A percentile compares a stretch with the other conserved stretches of the same genome.
Evolutionary conservation across 1,284 basidiomycete species (phyloP).

Genomic region (Kalmanozyma brasiliensis): DNA sequence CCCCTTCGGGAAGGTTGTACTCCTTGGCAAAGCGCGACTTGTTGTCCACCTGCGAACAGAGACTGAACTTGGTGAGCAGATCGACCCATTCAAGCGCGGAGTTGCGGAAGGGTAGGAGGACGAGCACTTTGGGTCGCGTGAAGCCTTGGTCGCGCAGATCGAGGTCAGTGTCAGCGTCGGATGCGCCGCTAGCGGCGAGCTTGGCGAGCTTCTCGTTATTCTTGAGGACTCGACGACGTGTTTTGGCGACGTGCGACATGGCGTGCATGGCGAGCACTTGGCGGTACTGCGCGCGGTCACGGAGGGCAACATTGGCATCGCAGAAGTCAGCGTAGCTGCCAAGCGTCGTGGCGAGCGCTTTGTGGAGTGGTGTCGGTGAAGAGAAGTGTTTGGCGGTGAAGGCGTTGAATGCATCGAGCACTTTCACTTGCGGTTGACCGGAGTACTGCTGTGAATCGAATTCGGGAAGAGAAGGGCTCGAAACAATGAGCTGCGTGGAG

Average conservation of each 20-base stretch:
- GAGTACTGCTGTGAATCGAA: constrained; percentile 21
- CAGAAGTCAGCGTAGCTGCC: constrained; percentile 58
- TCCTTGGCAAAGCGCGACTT: constrained; percentile 82
- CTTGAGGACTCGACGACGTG: constrained; percentile 88
- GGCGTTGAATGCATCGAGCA: constrained; percentile 48
- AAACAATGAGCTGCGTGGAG: constrained; percentile 30
- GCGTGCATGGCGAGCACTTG: constrained; percentile 54
- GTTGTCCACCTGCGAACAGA: constrained; percentile 71
- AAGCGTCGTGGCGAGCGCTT: constrained; percentile 40
- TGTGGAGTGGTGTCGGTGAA: constrained; percentile 29
- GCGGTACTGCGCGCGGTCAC: constrained; percentile 39
- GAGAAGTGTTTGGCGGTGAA: constrained; percentile 25
- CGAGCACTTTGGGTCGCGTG: constrained; percentile 90
- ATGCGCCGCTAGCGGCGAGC: constrained; percentile 68
- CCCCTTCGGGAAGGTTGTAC: constrained; percentile 82
- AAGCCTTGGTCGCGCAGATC: constrained; percentile 89
- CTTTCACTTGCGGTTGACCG: constrained; percentile 51
- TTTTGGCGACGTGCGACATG: constrained; percentile 73
- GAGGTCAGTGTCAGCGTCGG: constrained; percentile 46
- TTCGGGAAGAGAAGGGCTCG: constrained; percentile 18
- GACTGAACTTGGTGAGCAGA: constrained; percentile 44
- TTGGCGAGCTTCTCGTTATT: constrained; percentile 85
- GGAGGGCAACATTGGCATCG: constrained; percentile 46
- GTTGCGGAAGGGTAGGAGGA: constrained; percentile 91
- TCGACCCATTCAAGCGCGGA: constrained; percentile 80